These are phyloP conservation scores for Fusarium pininemorale DNA, from an alignment of 2,329 filamentous ascomycete species.

Conservation along the genomic window DNA sequence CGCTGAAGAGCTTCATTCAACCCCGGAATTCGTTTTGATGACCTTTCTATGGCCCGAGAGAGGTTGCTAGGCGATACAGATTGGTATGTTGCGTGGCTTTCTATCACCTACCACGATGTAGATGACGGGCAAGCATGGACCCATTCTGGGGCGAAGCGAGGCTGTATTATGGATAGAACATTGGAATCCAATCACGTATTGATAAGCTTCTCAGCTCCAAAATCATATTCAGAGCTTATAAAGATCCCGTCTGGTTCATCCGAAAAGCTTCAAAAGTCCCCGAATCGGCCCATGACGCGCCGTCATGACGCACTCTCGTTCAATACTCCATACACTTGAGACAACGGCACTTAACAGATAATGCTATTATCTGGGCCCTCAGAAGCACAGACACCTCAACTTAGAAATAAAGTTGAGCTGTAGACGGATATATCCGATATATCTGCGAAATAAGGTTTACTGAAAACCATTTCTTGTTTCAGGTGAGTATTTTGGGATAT, in stretches of 20 bases:
- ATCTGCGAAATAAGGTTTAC: background rate
- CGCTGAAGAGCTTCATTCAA: no score
- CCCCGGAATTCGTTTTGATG: no score
- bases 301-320: background rate
- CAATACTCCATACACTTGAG: background rate
- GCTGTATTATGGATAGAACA: background rate
- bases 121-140: no score
- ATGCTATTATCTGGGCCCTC: background rate
- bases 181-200: background rate
- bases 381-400: background rate
- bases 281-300: background rate
- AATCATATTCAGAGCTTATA: no score
- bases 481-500: background rate
- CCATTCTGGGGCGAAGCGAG: no score
- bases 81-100: no score
- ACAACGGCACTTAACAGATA: background rate
- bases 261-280: background rate
- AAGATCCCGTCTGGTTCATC: accelerated
- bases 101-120: no score
- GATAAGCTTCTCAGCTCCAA: no score
- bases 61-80: no score
- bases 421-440: background rate
- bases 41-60: no score
- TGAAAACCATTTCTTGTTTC: background rate
- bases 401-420: background rate